Evolutionary conservation across 2,329 filamentous ascomycete species (phyloP), one percentile per base, ranked within the genome.

Genomic region (Penicillium sp.): DNA sequence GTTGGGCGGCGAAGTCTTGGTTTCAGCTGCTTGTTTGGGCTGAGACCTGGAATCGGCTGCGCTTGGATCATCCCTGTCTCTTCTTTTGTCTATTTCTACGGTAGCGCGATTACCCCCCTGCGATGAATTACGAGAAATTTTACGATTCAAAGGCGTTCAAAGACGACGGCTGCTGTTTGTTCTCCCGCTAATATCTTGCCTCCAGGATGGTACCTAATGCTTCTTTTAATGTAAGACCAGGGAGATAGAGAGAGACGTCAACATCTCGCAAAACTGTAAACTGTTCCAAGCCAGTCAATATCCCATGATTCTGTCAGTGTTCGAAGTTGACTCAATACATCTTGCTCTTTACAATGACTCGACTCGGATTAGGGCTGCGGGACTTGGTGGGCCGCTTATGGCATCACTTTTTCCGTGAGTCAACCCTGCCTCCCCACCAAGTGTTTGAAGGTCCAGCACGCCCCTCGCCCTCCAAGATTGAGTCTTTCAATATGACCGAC

Each of bases 351-450:
- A 31, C 24, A n/a, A 54, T 47, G 53, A 35, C 49, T 12, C 42
- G 33, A 45, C 54, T 50, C 46, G 49, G 44, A 49, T 58, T 65
- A 66, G 59, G 58, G 62, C 58, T 64, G 56, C 55, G 50, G 35
- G 55, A 51, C 27, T 52, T 47, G 40, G 54, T 57, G 59, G 46
- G 55, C 63, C 55, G 62, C 63, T 66, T 66, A 63, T 66, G 63
- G 62, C 65, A 66, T 67, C 62, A 66, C 57, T 58, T 61, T 60
- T 61, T 62, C 49, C 54, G 54, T 67, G 64, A 67, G 60, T 68
- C 63, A 67, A 60, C 54, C 44, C 54, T 56, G 52, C 52, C 55
- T 59, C 53, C 54, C 57, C 63, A 58, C 63, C 61, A 64, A 59
- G 56, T 9, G 27, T 28, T 54, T 57, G 59, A 57, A 62, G 60